Base-by-base conservation (phyloP, 306 rosid genomes). In the Malus fusca region DNA sequence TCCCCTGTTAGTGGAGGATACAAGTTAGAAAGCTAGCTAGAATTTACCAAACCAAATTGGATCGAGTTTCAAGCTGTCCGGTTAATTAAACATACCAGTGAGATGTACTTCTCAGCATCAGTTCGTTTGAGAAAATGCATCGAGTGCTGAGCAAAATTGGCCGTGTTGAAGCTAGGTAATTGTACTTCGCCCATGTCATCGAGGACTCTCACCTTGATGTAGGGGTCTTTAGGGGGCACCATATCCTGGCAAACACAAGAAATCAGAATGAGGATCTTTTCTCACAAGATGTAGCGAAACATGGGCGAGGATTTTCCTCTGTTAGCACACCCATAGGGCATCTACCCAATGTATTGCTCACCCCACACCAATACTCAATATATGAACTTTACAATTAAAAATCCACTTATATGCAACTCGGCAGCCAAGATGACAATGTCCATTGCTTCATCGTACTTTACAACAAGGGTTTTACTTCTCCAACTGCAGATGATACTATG, bases 201-300 rank as follows among this genome's bases (percentile, higher is more conserved):
- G 22, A 94, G 90, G 33, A 94, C 97, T 76, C 98, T 86, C 79
- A 94, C 97, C 84, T 92, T 83, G 81, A 94, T 90, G 75, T 86
- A 94, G 52, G 98, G 97, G 82, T 94, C 98, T 80, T 94, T 94
- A 30, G 97, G 98, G 13, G 98, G 98, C 68, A 94, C 95, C 96
- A 92, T 88, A 80, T 94, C 98, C 98, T 94, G 82, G 71, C 78
- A 85, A 85, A 77, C 78, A 37, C 33, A 51, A 53, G 68, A 69
- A 71, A 33, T 22, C 30, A 33, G n/a, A 65, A 51, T 51, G 66
- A 73, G 40, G 42, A 73, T 73, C 25, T 21, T 33, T 31, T 12
- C 64, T 52, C 64, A 21, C 18, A 5, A 33, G 4, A 33, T 2
- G 8, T 21, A 12, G 21, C 21, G 2, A 21, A 53, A 28, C 43